Conservation (phyloP, 805 yeast genomes). For the Pichia phayaonensis region DNA sequence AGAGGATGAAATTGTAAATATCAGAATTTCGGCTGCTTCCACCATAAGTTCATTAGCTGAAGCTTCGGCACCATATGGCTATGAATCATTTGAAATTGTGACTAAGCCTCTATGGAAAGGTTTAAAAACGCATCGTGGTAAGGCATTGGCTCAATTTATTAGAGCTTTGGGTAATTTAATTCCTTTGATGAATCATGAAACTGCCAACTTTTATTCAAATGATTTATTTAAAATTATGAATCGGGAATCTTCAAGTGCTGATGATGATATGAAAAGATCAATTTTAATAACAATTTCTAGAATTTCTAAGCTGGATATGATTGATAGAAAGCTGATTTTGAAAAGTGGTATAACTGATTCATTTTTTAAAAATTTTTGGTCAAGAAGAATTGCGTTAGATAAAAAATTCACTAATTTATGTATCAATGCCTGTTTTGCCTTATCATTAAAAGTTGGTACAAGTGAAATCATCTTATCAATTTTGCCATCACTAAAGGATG, state of each 20-base stretch:
- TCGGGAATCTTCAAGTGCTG: constrained; percentile 73
- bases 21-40: constrained; percentile 62
- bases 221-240: constrained; percentile 62
- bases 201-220: constrained; percentile 66
- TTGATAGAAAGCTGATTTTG: constrained; percentile 42
- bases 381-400: constrained; percentile 70
- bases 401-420: constrained; percentile 49
- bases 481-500: constrained; percentile 62
- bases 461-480: constrained; percentile 50
- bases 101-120: constrained; percentile 81
- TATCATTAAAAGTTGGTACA: constrained; percentile 65
- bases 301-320: constrained; percentile 54
- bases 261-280: constrained; percentile 77
- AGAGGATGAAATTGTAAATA: constrained; percentile 58
- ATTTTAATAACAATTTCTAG: constrained; percentile 62
- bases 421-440: constrained; percentile 59
- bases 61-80: constrained; percentile 79
- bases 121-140: constrained; percentile 68
- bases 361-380: constrained; percentile 74
- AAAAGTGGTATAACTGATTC: constrained; percentile 45
- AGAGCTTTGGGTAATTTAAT: constrained; percentile 72
- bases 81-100: constrained; percentile 71
- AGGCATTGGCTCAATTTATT: constrained; percentile 64
- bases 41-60: constrained; percentile 74
- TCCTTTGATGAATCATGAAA: constrained; percentile 82